Conservation (phyloP, 768 basidiomycete species). For the Mycena olivaceomarginata region DNA sequence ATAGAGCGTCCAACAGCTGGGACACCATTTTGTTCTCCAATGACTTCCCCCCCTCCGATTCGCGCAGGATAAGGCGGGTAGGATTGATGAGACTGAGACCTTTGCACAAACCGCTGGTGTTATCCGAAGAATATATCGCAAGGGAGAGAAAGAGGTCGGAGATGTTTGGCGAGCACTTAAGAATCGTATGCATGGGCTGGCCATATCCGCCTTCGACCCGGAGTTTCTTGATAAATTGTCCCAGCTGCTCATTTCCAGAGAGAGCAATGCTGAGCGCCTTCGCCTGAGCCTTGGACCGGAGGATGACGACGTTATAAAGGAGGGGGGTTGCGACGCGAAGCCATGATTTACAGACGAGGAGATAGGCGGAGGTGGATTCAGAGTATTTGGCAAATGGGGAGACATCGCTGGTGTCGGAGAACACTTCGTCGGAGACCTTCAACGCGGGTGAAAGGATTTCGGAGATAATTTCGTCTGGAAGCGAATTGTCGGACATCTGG, state of each 20-base stretch:
- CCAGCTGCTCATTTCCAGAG: too few relatives aligned
- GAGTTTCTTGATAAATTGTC: too few relatives aligned
- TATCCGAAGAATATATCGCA: constrained; percentile 17
- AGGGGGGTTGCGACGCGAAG: constrained; percentile 51
- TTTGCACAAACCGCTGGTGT: constrained; percentile 24
- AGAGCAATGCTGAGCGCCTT: too few relatives aligned
- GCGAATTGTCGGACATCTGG: constrained; percentile 19
- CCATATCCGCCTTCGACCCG: too few relatives aligned
- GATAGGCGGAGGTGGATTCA: too few relatives aligned
- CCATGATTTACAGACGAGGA: constrained; percentile 50
- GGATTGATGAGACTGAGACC: constrained; percentile 34
- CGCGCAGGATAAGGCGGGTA: constrained; percentile 18
- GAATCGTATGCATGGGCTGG: too few relatives aligned
- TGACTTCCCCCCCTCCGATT: background rate
- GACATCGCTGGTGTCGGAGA: constrained; percentile 26
- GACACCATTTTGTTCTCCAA: constrained; percentile 10
- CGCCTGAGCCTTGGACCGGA: constrained; percentile 30
- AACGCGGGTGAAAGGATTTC: constrained; percentile 45
- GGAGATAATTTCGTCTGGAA: constrained; percentile 50
- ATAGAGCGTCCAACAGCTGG: constrained; percentile 2
- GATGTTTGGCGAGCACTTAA: too few relatives aligned
- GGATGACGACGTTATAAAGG: constrained; percentile 50
- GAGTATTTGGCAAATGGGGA: constrained; percentile 40
- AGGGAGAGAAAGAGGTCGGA: constrained; percentile 5
- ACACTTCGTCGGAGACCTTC: constrained; percentile 45